Percentiles rank a stretch among this genome's conserved stretches.
These are phyloP conservation scores for Trichodelitschia bisporula DNA, from an alignment of 495 filamentous ascomycete genomes.

Conservation along the genomic window DNA sequence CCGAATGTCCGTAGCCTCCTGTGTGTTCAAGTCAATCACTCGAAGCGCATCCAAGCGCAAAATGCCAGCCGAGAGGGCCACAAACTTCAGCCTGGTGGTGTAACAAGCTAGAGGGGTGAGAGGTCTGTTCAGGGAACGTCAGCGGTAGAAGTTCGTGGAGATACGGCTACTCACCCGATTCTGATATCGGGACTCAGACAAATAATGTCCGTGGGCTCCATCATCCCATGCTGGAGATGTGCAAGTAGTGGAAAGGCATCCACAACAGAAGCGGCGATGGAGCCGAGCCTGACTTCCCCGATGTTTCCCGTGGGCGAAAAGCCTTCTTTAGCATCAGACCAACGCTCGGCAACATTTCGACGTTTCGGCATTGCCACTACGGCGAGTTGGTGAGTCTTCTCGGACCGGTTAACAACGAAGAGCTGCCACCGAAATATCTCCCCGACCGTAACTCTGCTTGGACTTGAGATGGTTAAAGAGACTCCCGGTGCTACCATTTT, in stretches of 20 bases:
- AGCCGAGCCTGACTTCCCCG: no score
- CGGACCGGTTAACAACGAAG: slow-evolving; percentile 66
- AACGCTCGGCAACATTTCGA: no score
- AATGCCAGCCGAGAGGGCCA: slow-evolving; percentile 51
- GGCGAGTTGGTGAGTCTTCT: slow-evolving; percentile 45
- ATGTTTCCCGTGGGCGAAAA: no score
- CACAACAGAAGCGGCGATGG: slow-evolving; percentile 55
- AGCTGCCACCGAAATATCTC: slow-evolving; percentile 67
- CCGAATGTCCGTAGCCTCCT: slow-evolving; percentile 59
- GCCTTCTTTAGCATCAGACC: no score
- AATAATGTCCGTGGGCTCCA: slow-evolving; percentile 52
- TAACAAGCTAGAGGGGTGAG: slow-evolving; percentile 56
- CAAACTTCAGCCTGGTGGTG: slow-evolving; percentile 51
- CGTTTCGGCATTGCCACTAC: slow-evolving; percentile 57
- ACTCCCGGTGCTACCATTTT: no score
- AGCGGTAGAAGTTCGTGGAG: slow-evolving; percentile 2
- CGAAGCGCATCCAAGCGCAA: slow-evolving; percentile 57
- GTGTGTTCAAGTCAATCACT: slow-evolving; percentile 56
- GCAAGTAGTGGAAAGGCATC: slow-evolving; percentile 70
- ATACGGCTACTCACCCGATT: slow-evolving; percentile 33
- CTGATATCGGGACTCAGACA: slow-evolving; percentile 66
- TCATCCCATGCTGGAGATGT: slow-evolving; percentile 45
- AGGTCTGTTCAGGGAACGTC: slow-evolving; percentile 23
- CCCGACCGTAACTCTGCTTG: slow-evolving; percentile 35
- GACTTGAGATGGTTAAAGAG: slow-evolving; percentile 49